Evolutionary conservation across 73 alveolate genomes (phyloP), one percentile per base, ranked within the genome.

Genomic region (Paramecium pentaurelia): DNA sequence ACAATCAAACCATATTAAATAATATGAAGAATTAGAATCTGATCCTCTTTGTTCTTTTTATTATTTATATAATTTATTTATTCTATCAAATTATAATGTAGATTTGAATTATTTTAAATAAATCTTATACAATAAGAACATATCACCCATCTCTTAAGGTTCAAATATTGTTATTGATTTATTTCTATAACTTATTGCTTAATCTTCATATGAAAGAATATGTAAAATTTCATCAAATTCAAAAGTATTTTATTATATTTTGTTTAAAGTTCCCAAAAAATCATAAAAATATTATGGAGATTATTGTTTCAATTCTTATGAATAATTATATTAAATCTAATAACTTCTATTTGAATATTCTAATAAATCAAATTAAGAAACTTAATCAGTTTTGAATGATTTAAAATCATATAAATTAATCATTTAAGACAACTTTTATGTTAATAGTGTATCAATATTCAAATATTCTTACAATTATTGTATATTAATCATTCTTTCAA

Each of bases 1-100:
- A 80, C 91, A 80, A 44, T 80, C 77, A 80, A 80, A 80, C 91
- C 91, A 80, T 27, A 80, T 18, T 25, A 80, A 47, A 47, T 25
- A 80, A 45, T 40, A 80, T 12, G 91, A 25, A 4, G 71, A 28
- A 28, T 16, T 36, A n/a, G 49, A 40, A 40, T 40, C n/a, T 22
- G 3, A 8, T 77, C 25, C 20, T 2, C 7, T 45, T 42, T 80
- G 58, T 20, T 44, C 47, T 38, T 75, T 14, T 8, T 10, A 36
- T 75, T 42, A 10, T 42, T 80, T 42, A 36, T 16, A 80, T 14
- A 44, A 34, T 38, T 73, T 73, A 73, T 73, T 73, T 32, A 73
- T 14, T 73, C 87, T 32, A 30, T 73, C 60, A 18, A 73, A 73
- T 36, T 36, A 44, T 36, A 37, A 34, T 8, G 87, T n/a, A 16